A percentile compares a stretch with the other conserved stretches of the same genome.
These are phyloP conservation scores for Anisodus acutangulus DNA, from an alignment of 257 asterid species.

Conservation along the genomic window DNA sequence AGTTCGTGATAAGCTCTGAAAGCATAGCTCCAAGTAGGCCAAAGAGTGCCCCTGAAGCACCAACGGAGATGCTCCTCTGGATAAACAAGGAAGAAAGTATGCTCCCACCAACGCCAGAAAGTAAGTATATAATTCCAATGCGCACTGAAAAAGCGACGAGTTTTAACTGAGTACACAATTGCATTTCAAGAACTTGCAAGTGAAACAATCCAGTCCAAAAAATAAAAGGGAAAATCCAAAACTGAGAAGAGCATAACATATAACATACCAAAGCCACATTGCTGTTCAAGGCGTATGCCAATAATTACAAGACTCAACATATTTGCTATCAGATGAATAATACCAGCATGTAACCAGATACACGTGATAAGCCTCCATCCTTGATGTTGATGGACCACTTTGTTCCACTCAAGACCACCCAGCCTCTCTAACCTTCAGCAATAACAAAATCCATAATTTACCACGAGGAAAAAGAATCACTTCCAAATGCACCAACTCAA, in stretches of 20 bases:
- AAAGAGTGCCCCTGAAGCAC: conserved; percentile 96
- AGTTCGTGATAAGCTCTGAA: conserved; percentile 82
- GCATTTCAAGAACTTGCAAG: not conserved
- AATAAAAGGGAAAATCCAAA: not conserved
- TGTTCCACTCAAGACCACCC: conserved; percentile 82
- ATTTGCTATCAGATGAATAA: conserved; percentile 77
- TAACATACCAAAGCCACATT: conserved; percentile 80
- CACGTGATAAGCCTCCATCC: conserved; percentile 90
- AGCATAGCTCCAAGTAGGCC: conserved; percentile 99
- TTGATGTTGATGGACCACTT: conserved; percentile 75
- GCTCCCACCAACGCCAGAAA: conserved; percentile 91
- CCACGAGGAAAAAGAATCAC: not conserved
- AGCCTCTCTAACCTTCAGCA: conserved; percentile 61
- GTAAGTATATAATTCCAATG: conserved; percentile 66
- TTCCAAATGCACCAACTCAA: not conserved
- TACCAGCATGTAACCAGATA: conserved; percentile 92
- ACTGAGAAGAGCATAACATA: not conserved
- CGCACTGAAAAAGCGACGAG: conserved; percentile 51
- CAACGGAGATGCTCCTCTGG: conserved; percentile 65
- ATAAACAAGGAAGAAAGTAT: conserved; percentile 71
- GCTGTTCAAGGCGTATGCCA: conserved; percentile 95
- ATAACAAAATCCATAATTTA: conserved; percentile 31
- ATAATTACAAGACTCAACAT: conserved; percentile 76
- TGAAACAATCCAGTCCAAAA: not conserved
- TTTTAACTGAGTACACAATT: not conserved